Base-by-base conservation (phyloP, 805 yeast species). In the Kuraishia hungarica region DNA sequence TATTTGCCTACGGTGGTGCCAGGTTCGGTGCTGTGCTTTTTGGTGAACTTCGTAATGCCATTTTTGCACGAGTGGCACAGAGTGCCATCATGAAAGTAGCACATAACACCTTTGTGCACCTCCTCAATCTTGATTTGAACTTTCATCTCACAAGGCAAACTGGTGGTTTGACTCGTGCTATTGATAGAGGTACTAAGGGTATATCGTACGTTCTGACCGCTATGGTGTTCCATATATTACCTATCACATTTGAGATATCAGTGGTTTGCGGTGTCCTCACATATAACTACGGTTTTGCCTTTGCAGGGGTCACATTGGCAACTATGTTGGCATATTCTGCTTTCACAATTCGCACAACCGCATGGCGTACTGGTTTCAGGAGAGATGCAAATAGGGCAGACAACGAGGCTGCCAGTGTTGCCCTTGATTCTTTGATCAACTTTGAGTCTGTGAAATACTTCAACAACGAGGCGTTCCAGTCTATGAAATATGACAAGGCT, bases 101-200 rank as follows among this genome's bases (percentile, higher is more conserved):
- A 1, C 75, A 84, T 52, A 89, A 87, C 64, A 91, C 97, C 0
- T 94, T 93, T 68, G 77, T 74, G 50, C 98, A 93, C 68, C 73
- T 94, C 53, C 76, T 94, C 69, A 82, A 82, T 62, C 76, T 94
- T 68, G 99, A 94, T 70, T 72, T 92, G 54, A 87, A 89, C 21
- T 94, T 93, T 79, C 99, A 94, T 68, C 71, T 94, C 48, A 79
- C 93, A 11, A 78, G 92, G 61, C 98, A 94, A 68, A 94, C 99
- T 0, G 99, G 99, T 60, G 98, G 97, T 0, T 71, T 94, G 39
- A 93, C 97, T 0, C 77, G 99, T 58, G 98, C 98, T 1, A 94
- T 94, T 64, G 99, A 94, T 64, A 77, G 99, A 60, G 99, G 99
- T 68, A 93, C 98, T 1, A 93, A 94, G 63, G 99, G 99, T 73